These are phyloP conservation scores for Cyberlindnera veronae DNA, from an alignment of 805 yeast species.

Conservation along the genomic window DNA sequence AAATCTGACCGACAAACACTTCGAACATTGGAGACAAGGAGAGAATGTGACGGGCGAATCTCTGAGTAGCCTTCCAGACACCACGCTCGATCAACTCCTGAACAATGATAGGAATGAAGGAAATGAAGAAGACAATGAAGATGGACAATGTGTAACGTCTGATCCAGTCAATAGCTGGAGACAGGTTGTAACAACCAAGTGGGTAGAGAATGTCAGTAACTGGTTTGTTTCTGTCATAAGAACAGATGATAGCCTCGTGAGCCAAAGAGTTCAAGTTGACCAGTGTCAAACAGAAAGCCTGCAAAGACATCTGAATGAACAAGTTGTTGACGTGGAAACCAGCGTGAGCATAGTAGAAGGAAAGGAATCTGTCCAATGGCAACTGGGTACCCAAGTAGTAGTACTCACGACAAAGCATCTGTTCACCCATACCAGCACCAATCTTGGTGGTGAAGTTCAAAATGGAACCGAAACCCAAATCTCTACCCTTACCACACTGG, in stretches of 20 bases:
- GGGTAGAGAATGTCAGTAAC: constrained; percentile 65
- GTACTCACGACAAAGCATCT: constrained; percentile 79
- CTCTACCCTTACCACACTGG: constrained; percentile 91
- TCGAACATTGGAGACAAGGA: constrained; percentile 80
- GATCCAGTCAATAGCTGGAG: constrained; percentile 77
- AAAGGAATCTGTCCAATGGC: constrained; percentile 75
- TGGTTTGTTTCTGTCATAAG: constrained; percentile 62
- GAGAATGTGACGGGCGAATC: constrained; percentile 64
- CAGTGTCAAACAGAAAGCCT: constrained; percentile 65
- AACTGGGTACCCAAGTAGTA: constrained; percentile 77
- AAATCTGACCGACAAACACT: constrained; percentile 78
- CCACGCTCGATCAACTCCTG: constrained; percentile 85
- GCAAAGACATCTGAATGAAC: constrained; percentile 73
- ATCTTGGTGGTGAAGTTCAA: constrained; percentile 82
- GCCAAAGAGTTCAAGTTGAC: constrained; percentile 72
- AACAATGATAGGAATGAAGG: constrained; percentile 72
- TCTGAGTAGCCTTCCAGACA: constrained; percentile 65
- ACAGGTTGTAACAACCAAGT: constrained; percentile 67
- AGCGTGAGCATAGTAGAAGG: constrained; percentile 83
- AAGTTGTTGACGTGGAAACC: constrained; percentile 83
- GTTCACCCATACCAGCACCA: constrained; percentile 95
- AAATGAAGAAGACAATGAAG: constrained; percentile 77
- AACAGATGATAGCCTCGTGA: constrained; percentile 67
- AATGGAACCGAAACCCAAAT: constrained; percentile 82
- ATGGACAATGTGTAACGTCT: constrained; percentile 78